Percentiles rank a stretch among this genome's conserved stretches.
Conservation (phyloP, 768 basidiomycete genomes). For the Leccinellum albellum region DNA sequence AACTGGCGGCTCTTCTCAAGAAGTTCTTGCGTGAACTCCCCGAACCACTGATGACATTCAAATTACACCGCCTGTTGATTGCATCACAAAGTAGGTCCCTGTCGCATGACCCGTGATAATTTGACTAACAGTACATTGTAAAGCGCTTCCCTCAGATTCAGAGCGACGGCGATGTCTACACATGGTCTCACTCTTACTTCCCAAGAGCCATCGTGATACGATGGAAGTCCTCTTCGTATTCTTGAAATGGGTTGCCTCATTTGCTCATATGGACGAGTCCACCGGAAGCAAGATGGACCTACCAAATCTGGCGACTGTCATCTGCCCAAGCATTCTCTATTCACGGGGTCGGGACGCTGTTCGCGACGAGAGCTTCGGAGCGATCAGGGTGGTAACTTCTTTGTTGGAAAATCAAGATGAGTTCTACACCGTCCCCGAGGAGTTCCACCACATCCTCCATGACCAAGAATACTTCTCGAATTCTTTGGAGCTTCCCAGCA, state of each 20-base stretch:
- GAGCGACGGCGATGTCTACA: constrained; percentile 85
- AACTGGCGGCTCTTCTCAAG: constrained; percentile 93
- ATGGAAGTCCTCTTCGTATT: constrained; percentile 98
- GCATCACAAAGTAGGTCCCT: constrained; percentile 75
- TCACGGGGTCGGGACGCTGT: constrained; percentile 80
- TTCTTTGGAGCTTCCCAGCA: constrained; percentile 83
- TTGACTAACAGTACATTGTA: constrained; percentile 8
- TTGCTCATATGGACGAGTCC: constrained; percentile 95
- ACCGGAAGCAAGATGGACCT: constrained; percentile 99
- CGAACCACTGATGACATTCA: constrained; percentile 93
- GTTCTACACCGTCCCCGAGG: constrained; percentile 90
- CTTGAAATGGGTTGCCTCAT: constrained; percentile 99
- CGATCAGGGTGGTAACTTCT: constrained; percentile 80
- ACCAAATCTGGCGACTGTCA: constrained; percentile 92
- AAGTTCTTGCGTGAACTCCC: constrained; percentile 96
- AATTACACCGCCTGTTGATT: constrained; percentile 84
- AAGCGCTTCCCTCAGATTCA: constrained; percentile 68
- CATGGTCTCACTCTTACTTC: constrained; percentile 79
- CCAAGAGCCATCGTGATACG: constrained; percentile 93
- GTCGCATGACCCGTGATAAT: background rate
- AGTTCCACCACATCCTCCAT: constrained; percentile 79
- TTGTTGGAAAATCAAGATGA: constrained; percentile 93
- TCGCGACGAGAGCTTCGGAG: constrained; percentile 88
- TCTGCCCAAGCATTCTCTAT: constrained; percentile 96
- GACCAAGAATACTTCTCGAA: constrained; percentile 92